Conservation (phyloP, 2,329 filamentous ascomycete species). For the Kalaharituber pfeilii region DNA sequence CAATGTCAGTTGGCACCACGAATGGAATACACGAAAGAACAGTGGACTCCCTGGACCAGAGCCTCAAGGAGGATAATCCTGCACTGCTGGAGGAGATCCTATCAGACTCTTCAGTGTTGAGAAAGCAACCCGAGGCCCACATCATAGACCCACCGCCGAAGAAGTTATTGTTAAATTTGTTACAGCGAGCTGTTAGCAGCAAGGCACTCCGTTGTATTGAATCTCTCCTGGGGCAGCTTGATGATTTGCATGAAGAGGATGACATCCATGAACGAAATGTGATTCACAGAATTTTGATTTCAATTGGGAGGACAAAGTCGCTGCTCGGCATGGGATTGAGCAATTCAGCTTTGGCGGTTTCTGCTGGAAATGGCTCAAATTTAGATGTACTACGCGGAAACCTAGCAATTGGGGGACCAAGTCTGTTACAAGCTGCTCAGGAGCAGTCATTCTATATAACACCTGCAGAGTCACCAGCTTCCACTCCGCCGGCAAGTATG, state of each 20-base stretch:
- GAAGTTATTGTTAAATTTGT: conserved; percentile 53
- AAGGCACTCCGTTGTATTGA: conserved; percentile 52
- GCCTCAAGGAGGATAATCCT: conserved; percentile 52
- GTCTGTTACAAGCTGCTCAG: neutral
- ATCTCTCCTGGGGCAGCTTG: conserved; percentile 50
- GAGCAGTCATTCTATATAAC: conserved; percentile 59
- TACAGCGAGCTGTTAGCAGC: conserved; percentile 59
- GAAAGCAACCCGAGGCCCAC: too few species aligned
- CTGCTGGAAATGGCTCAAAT: too few species aligned
- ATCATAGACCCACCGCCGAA: conserved; percentile 4
- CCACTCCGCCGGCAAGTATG: conserved; percentile 34
- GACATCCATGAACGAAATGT: conserved; percentile 92
- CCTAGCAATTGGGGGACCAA: neutral
- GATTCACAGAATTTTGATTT: conserved; percentile 79
- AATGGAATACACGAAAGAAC: conserved; percentile 51
- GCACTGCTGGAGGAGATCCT: conserved; percentile 31
- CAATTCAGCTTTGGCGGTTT: neutral
- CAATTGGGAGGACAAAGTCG: conserved; percentile 61
- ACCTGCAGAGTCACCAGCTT: conserved; percentile 51
- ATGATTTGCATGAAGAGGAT: conserved; percentile 63
- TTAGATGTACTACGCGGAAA: neutral
- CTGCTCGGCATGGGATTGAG: neutral
- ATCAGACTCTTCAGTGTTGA: conserved; percentile 7
- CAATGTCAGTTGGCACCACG: conserved; percentile 57
- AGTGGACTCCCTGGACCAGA: conserved; percentile 54